Evolutionary conservation across 164 flowering plant species (phyloP), one percentile per base, ranked within the genome.

Genomic region (Tetrastigma voinierianum): DNA sequence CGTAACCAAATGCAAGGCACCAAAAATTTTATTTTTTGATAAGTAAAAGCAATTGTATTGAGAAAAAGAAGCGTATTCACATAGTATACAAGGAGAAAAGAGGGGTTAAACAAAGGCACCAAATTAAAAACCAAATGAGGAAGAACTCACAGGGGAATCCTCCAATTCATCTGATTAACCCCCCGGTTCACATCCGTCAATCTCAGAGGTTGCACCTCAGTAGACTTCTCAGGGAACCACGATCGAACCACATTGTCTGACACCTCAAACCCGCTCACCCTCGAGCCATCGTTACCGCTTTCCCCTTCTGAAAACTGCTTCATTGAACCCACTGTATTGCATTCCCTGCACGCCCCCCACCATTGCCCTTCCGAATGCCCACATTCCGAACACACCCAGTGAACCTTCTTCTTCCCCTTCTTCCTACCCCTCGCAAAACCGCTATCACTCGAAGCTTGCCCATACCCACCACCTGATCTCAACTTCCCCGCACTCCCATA

Each of bases 281-380:
- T 65, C 62, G 53, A 68, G 52, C 56, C 57, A 25, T 61, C 78
- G 16, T 45, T 19, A 24, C 21, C 72, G 20, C 51, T 46, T 17
- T 10, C 44, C 11, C n/a, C n/a, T n/a, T n/a, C n/a, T n/a, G 76
- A 60, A 61, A 87, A 85, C 72, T 70, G 62, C 66, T 68, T 79
- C 75, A 93, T 23, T 1, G 91, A 84, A 9, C 89, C 91, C 0
- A 62, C 67, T 0, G n/a, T 17, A 8, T 63, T 19, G 45, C 98
- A 93, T 21, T 67, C 47, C 44, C 57, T 67, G 64, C 98, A 93
- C n/a, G 66, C 19, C 3, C 97, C 98, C 97, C 97, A 93, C 98
- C 98, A 93, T 78, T 93, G 96, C 54, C 83, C 87, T 14, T 68
- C 73, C 0, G 85, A 70, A 20, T 83, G 51, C 56, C 97, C 98